These are phyloP conservation scores for Eimeria praecox DNA, from an alignment of 169 alveolate species.

Conservation along the genomic window DNA sequence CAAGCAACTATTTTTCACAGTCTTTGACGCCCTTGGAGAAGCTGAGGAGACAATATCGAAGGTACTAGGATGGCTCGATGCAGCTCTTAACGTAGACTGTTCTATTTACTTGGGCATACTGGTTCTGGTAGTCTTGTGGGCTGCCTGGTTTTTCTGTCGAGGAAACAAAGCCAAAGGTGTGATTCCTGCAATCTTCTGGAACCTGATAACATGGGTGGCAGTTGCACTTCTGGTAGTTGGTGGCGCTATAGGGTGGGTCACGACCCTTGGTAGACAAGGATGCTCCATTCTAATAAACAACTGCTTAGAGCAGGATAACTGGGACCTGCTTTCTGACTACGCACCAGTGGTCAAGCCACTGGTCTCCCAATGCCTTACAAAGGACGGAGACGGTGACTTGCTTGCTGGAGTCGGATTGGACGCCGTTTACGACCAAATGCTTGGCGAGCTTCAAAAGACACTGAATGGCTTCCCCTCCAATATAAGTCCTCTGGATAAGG, in stretches of 20 bases:
- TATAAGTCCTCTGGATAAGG: constrained; percentile 25
- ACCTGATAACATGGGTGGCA: constrained; percentile 21
- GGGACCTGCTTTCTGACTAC: constrained; percentile 49
- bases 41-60: constrained; percentile 29
- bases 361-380: constrained; percentile 34
- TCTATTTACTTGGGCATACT: constrained; percentile 39
- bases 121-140: constrained; percentile 46
- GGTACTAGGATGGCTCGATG: constrained; percentile 45
- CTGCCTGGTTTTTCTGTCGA: constrained; percentile 39
- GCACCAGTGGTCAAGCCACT: constrained; percentile 64
- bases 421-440: constrained; percentile 39
- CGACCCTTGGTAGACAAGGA: constrained; percentile 58
- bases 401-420: constrained; percentile 53
- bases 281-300: constrained; percentile 14
- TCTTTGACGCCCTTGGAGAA: not conserved
- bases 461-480: constrained; percentile 23
- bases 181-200: constrained; percentile 47
- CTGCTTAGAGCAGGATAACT: constrained; percentile 57
- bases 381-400: constrained; percentile 64
- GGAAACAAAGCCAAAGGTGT: not conserved
- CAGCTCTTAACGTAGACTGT: constrained; percentile 21
- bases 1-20: constrained; percentile 14
- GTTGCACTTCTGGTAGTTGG: constrained; percentile 42
- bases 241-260: constrained; percentile 51
- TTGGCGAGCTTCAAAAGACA: constrained; percentile 16